phyloP scores from a whole-genome alignment of 306 rosid species.

The Acacia acuminata region DNA sequence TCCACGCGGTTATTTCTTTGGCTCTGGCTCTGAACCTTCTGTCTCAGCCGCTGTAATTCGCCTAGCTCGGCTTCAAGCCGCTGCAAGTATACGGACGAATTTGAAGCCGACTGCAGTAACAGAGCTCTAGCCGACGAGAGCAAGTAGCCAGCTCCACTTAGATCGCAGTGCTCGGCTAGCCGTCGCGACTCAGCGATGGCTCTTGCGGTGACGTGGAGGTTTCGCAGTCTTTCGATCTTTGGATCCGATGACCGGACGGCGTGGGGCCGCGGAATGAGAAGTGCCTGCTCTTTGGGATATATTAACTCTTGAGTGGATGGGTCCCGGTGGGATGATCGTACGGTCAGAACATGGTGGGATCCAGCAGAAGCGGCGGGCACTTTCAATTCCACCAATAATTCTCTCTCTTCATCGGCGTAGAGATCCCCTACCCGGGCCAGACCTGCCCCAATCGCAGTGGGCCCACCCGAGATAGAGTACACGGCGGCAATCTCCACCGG shows the following conservation, averaged over 20 bases:
- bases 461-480: conserved; percentile 55
- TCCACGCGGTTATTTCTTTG: conserved; percentile 39
- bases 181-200: conserved; percentile 80
- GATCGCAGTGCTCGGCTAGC: conserved; percentile 49
- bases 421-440: conserved; percentile 56
- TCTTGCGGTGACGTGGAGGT: conserved; percentile 69
- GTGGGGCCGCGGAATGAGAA: conserved; percentile 62
- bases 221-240: conserved; percentile 56
- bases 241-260: conserved; percentile 56
- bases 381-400: conserved; percentile 67
- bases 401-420: conserved; percentile 70
- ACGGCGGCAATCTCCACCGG: conserved; percentile 69
- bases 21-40: conserved; percentile 36
- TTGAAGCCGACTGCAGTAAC: conserved; percentile 46
- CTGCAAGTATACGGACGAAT: conserved; percentile 50
- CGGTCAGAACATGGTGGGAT: conserved; percentile 63
- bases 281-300: conserved; percentile 56
- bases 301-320: conserved; percentile 52
- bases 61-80: conserved; percentile 72
- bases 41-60: conserved; percentile 57
- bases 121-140: conserved; percentile 78
- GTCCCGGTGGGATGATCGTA: conserved; percentile 59
- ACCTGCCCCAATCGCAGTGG: conserved; percentile 46
- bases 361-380: conserved; percentile 59
- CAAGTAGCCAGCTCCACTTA: conserved; percentile 60